Evolutionary conservation across 371 early-diverging fungal genomes (phyloP).

Genomic region (Aphelidium insulamus): DNA sequence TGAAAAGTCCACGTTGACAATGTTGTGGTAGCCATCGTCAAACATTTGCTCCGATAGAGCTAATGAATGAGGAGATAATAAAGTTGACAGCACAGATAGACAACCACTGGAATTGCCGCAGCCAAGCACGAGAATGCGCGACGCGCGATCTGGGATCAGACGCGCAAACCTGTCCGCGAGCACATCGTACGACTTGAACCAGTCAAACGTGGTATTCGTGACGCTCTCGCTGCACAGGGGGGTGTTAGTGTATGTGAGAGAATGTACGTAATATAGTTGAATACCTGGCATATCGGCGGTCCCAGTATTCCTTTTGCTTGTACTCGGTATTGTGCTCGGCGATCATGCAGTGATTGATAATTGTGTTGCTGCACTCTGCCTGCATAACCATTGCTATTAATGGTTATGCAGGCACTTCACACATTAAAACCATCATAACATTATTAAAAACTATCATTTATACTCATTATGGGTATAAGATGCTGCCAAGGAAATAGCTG

Average conservation of each 20-base stretch:
- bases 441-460: too few relatives aligned
- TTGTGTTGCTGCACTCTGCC: too few relatives aligned
- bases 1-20: conserved; percentile 61
- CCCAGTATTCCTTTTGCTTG: conserved; percentile 37
- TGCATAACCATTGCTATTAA: too few relatives aligned
- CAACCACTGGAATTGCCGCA: conserved; percentile 46
- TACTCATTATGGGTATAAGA: too few relatives aligned
- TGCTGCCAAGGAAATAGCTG: too few relatives aligned
- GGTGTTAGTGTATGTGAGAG: neutral
- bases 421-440: too few relatives aligned
- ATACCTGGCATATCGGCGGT: conserved; percentile 12
- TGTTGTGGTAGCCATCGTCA: conserved; percentile 44
- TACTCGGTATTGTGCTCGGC: conserved; percentile 36
- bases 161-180: conserved; percentile 30
- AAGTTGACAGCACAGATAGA: neutral
- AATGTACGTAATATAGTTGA: neutral
- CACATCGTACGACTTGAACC: conserved; percentile 63
- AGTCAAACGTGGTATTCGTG: conserved; percentile 42
- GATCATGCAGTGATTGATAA: neutral
- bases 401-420: too few relatives aligned
- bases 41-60: conserved; percentile 62
- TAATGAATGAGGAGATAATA: conserved; percentile 5
- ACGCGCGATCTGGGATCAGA: conserved; percentile 26
- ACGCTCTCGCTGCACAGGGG: conserved; percentile 13
- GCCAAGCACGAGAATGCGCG: conserved; percentile 45